These are phyloP conservation scores for barrel medic (Medicago truncatula) DNA, from an alignment of 306 rosid species.

Conservation along the genomic window DNA sequence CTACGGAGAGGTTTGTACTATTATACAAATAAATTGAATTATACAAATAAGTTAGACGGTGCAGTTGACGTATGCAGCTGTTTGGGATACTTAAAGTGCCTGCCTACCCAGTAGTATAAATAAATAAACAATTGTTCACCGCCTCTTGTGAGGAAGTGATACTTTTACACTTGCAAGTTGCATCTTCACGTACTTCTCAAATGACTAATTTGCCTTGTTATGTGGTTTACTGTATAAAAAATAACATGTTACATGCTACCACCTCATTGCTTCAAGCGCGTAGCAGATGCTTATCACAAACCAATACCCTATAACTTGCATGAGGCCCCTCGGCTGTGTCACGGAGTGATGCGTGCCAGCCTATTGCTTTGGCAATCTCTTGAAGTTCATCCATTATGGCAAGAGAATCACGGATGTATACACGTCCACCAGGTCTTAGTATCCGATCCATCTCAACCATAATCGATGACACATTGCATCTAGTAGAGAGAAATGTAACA, in stretches of 20 bases:
- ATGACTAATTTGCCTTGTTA: conserved; percentile 31
- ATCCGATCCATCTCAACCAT: conserved; percentile 99
- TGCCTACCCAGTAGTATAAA: conserved; percentile 28
- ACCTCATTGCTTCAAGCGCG: conserved; percentile 54
- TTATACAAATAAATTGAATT: conserved; percentile 42
- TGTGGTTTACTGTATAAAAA: conserved; percentile 15
- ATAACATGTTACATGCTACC: not conserved
- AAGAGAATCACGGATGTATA: conserved; percentile 78
- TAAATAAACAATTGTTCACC: conserved; percentile 29
- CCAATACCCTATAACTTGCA: conserved; percentile 79
- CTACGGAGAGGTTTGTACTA: conserved; percentile 19
- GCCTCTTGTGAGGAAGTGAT: conserved; percentile 30
- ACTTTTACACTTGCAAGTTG: conserved; percentile 31
- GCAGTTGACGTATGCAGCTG: conserved; percentile 21
- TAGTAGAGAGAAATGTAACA: conserved; percentile 42
- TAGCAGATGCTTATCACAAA: conserved; percentile 79
- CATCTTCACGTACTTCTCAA: conserved; percentile 36
- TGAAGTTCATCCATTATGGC: conserved; percentile 84
- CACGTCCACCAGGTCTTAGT: conserved; percentile 85
- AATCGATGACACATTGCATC: conserved; percentile 82
- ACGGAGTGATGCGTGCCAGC: conserved; percentile 70
- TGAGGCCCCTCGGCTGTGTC: conserved; percentile 93
- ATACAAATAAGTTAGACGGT: conserved; percentile 44
- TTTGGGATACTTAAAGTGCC: conserved; percentile 35
- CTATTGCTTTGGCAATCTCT: conserved; percentile 82